These are phyloP conservation scores for Capniomyces stellatus DNA, from an alignment of 371 early-diverging fungal genomes.

Conservation along the genomic window DNA sequence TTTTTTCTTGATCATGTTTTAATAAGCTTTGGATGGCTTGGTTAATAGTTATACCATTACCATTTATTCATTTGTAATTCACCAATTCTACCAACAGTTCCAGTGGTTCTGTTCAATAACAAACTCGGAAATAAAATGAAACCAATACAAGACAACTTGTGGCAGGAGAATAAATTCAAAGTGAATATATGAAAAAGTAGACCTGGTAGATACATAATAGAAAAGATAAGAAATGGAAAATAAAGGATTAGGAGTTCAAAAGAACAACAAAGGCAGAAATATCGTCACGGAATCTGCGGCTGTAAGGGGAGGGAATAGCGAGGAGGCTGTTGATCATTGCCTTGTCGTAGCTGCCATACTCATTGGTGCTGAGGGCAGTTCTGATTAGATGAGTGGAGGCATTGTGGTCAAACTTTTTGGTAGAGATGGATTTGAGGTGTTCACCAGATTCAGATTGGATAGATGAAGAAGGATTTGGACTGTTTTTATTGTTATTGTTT, in stretches of 20 bases:
- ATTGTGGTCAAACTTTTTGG: constrained; percentile 33
- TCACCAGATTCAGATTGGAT: constrained; percentile 3
- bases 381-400: constrained; percentile 75
- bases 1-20: too few species aligned
- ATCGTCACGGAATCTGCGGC: constrained; percentile 77
- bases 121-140: too few species aligned
- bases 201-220: too few species aligned
- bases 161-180: too few species aligned
- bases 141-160: too few species aligned
- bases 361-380: constrained; percentile 35
- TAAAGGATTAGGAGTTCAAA: constrained; percentile 23
- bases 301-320: constrained; percentile 34
- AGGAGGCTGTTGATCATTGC: constrained; percentile 23
- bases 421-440: not conserved
- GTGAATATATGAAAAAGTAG: too few species aligned
- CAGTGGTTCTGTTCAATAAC: too few species aligned
- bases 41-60: not conserved
- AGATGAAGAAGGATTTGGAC: not conserved
- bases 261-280: constrained; percentile 80
- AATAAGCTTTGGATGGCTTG: too few species aligned
- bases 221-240: too few species aligned
- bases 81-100: too few species aligned
- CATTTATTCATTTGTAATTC: not conserved
- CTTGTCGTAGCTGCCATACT: constrained; percentile 27
- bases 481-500: not conserved